These are phyloP conservation scores for Kodamaea arcana DNA, from an alignment of 1,139 yeast species.

Conservation along the genomic window DNA sequence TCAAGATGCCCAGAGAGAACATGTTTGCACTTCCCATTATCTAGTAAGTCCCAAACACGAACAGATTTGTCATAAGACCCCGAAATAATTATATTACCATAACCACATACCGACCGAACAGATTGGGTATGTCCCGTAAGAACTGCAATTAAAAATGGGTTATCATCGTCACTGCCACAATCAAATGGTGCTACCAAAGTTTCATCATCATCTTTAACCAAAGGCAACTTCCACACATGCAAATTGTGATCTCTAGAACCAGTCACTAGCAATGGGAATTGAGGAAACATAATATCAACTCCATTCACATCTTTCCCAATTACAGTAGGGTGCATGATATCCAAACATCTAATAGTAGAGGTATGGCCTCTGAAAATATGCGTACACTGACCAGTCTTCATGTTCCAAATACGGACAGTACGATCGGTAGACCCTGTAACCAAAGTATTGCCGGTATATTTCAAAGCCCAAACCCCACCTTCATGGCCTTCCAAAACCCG, in stretches of 20 bases:
- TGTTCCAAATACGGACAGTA: conserved; percentile 60
- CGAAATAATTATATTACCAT: conserved; percentile 78
- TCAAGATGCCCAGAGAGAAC: conserved; percentile 81
- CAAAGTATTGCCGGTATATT: conserved; percentile 70
- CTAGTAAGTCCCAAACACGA: conserved; percentile 83
- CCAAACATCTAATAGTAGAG: conserved; percentile 87
- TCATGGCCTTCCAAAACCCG: conserved; percentile 81
- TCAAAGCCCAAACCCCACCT: conserved; percentile 98
- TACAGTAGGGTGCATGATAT: conserved; percentile 66
- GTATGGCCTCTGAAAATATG: conserved; percentile 80
- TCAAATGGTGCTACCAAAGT: conserved; percentile 32
- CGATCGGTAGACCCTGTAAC: conserved; percentile 58
- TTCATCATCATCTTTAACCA: conserved; percentile 40
- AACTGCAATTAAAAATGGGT: conserved; percentile 73
- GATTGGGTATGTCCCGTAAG: conserved; percentile 82
- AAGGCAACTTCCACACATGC: conserved; percentile 84
- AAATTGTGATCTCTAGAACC: conserved; percentile 91
- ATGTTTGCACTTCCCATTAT: conserved; percentile 67
- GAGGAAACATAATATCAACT: conserved; percentile 59
- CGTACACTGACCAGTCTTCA: conserved; percentile 51
- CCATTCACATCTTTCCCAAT: conserved; percentile 61
- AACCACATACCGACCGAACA: conserved; percentile 84
- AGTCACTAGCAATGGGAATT: conserved; percentile 65
- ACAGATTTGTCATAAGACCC: conserved; percentile 92
- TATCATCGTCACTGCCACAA: conserved; percentile 36